These are phyloP conservation scores for Microcos paniculata DNA, from an alignment of 345 rosid species.

Conservation along the genomic window DNA sequence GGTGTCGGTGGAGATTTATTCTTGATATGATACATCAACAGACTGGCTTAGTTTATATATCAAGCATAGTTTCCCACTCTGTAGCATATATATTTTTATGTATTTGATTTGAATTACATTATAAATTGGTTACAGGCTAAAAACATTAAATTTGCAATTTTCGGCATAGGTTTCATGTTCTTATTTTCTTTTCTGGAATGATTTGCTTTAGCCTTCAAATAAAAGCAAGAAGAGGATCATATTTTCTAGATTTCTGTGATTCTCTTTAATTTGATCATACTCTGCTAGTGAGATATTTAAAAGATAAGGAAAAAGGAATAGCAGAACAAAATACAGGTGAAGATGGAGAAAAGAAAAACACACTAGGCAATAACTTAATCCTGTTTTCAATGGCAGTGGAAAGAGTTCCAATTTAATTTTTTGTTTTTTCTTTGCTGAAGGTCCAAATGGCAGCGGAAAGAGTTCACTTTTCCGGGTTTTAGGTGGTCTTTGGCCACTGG, in stretches of 20 bases:
- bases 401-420: background rate
- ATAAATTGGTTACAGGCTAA: background rate
- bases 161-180: background rate
- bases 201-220: background rate
- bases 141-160: background rate
- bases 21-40: background rate
- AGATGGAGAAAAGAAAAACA: background rate
- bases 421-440: conserved; percentile 40
- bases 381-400: background rate
- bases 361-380: background rate
- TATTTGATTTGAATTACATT: background rate
- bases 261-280: background rate
- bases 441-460: conserved; percentile 99
- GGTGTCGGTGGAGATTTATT: background rate
- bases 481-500: conserved; percentile 99
- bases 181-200: background rate
- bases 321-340: background rate
- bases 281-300: background rate
- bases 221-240: background rate
- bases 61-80: no score
- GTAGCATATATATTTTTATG: no score
- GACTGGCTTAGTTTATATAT: no score
- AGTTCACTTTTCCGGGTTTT: conserved; percentile 99
- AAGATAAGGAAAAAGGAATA: background rate
- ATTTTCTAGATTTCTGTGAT: background rate